Percentiles rank a stretch among this genome's conserved stretches.
Conservation (phyloP, 2,329 filamentous ascomycete genomes). For the Septoria linicola region DNA sequence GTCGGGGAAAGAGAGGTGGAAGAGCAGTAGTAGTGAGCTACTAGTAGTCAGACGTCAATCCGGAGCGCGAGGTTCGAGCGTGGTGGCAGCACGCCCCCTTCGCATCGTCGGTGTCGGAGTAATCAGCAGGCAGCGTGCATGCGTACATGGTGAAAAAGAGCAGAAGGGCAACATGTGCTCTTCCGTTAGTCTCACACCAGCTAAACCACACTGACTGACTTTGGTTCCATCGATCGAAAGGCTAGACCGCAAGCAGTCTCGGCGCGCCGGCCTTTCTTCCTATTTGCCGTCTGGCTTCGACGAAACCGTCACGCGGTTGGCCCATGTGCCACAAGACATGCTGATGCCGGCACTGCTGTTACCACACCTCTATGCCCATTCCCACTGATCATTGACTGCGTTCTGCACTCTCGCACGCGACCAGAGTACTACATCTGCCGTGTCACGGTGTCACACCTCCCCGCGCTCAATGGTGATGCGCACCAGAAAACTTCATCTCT, state of each 20-base stretch:
- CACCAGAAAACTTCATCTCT: background rate
- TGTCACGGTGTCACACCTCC: too few relatives aligned
- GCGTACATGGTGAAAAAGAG: too few relatives aligned
- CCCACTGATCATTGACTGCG: too few relatives aligned
- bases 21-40: too few relatives aligned
- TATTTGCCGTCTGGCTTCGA: background rate
- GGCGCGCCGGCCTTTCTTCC: background rate
- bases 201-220: background rate
- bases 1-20: too few relatives aligned
- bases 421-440: too few relatives aligned
- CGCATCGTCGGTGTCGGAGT: too few relatives aligned
- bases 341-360: too few relatives aligned
- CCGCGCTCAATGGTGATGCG: background rate
- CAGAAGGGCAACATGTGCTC: too few relatives aligned
- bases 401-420: background rate
- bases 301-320: background rate
- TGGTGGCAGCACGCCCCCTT: constrained; percentile 2
- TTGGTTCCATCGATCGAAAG: background rate
- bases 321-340: too few relatives aligned
- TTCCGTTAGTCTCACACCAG: too few relatives aligned
- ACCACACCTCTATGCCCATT: background rate
- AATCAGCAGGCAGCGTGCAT: constrained; percentile 1
- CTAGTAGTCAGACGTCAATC: background rate
- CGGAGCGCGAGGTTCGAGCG: background rate
- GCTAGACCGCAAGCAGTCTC: too few relatives aligned